Percentiles rank a stretch among this genome's conserved stretches.
phyloP scores from a whole-genome alignment of 345 rosid genomes.

The Corchorus olitorius region DNA sequence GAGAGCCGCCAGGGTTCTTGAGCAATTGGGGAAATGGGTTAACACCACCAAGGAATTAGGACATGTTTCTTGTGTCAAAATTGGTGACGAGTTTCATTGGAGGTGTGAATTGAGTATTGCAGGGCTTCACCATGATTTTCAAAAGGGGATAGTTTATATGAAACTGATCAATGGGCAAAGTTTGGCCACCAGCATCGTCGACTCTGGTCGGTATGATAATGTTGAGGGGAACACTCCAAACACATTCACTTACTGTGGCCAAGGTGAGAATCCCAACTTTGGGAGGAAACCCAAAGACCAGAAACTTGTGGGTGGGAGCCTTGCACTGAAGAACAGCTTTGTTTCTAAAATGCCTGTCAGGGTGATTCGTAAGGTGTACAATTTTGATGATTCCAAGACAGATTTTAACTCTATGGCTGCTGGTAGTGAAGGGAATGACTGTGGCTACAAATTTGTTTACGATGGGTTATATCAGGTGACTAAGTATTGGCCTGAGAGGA shows the following conservation, averaged over 20 bases:
- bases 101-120: constrained; percentile 54
- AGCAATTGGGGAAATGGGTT: too few species aligned
- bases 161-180: constrained; percentile 25
- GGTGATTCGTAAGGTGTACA: constrained; percentile 51
- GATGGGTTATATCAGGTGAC: constrained; percentile 71
- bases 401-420: too few species aligned
- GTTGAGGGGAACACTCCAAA: constrained; percentile 6
- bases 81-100: too few species aligned
- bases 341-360: constrained; percentile 47
- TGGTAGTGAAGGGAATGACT: not conserved
- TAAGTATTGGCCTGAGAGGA: constrained; percentile 40
- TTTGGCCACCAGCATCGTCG: constrained; percentile 67
- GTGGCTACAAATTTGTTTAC: constrained; percentile 49
- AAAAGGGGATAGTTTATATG: constrained; percentile 62
- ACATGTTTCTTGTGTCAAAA: too few species aligned
- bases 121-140: constrained; percentile 38
- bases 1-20: too few species aligned
- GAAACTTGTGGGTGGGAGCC: constrained; percentile 64
- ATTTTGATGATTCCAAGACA: too few species aligned
- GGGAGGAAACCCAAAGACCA: constrained; percentile 35
- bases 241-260: constrained; percentile 58
- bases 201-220: constrained; percentile 74
- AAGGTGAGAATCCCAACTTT: constrained; percentile 59
- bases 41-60: too few species aligned
- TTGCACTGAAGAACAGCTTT: constrained; percentile 60